Evolutionary conservation across 495 filamentous ascomycete genomes (phyloP).

Genomic region (Penicillium longicatenatum): DNA sequence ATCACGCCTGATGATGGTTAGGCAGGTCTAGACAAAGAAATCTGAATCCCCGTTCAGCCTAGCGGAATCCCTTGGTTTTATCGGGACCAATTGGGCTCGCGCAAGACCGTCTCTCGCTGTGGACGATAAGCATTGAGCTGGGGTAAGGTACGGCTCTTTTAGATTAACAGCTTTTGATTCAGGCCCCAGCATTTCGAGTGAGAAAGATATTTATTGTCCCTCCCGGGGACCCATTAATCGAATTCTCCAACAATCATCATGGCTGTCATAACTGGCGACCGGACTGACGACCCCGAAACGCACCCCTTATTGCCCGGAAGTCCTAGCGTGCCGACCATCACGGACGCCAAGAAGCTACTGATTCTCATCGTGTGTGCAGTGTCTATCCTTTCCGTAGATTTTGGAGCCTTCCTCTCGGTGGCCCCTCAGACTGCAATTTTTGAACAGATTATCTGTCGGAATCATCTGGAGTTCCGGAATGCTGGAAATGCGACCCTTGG

Average conservation of each 20-base stretch:
- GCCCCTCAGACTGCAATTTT: conserved; percentile 42
- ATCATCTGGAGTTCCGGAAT: conserved; percentile 23
- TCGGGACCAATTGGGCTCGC: neutral
- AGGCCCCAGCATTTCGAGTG: neutral
- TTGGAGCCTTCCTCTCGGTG: conserved; percentile 29
- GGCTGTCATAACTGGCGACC: neutral
- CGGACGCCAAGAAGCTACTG: conserved; percentile 19
- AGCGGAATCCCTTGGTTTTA: neutral
- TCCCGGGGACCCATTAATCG: neutral
- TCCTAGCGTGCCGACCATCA: neutral
- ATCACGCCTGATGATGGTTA: no score
- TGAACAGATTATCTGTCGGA: conserved; percentile 43
- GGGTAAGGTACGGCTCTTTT: no score
- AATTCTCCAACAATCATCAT: neutral
- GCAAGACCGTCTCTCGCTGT: neutral
- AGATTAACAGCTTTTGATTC: neutral
- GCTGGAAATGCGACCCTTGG: neutral
- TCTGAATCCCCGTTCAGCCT: neutral
- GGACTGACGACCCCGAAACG: neutral
- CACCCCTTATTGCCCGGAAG: neutral
- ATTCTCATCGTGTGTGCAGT: conserved; percentile 20
- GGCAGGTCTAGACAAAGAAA: neutral
- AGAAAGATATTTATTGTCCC: no score
- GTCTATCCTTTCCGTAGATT: conserved; percentile 24
- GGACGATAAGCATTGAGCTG: neutral